These are phyloP conservation scores for Russula sp. DNA, from an alignment of 768 basidiomycete genomes.

Conservation along the genomic window DNA sequence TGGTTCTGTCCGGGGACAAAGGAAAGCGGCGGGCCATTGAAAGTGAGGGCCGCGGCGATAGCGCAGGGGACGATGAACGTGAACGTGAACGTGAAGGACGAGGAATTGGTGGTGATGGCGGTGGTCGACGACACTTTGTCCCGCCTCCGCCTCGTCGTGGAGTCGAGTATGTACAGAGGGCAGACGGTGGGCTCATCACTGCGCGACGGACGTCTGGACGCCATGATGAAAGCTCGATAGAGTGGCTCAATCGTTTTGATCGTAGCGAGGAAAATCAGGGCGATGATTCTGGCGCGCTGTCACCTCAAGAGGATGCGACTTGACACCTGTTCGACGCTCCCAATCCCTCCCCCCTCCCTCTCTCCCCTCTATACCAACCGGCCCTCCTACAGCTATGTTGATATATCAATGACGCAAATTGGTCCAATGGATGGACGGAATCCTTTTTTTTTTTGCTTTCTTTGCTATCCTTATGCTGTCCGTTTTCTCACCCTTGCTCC, in stretches of 20 bases:
- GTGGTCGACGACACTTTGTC: conserved; percentile 12
- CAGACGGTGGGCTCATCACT: conserved; percentile 18
- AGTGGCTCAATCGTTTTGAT: conserved; percentile 14
- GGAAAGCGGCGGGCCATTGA: background rate
- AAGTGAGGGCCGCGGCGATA: background rate
- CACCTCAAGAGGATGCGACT: background rate
- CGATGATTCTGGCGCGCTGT: background rate
- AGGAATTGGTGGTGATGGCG: background rate
- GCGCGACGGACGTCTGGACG: conserved; percentile 9
- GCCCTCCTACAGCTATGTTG: background rate
- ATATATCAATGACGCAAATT: background rate
- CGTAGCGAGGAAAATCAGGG: background rate
- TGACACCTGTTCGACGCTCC: background rate
- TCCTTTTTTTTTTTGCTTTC: background rate
- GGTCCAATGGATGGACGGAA: conserved; percentile 2
- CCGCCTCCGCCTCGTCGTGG: conserved; percentile 17
- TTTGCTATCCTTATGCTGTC: conserved; percentile 27
- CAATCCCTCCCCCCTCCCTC: no score
- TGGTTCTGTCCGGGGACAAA: conserved; percentile 1
- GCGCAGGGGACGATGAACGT: background rate
- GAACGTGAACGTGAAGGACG: background rate
- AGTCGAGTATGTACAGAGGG: conserved; percentile 17
- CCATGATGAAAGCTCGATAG: background rate
- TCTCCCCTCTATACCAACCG: background rate
- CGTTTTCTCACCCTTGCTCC: background rate